These are phyloP conservation scores for Coemansia reversa DNA, from an alignment of 192 early-diverging fungal genomes.

Conservation along the genomic window DNA sequence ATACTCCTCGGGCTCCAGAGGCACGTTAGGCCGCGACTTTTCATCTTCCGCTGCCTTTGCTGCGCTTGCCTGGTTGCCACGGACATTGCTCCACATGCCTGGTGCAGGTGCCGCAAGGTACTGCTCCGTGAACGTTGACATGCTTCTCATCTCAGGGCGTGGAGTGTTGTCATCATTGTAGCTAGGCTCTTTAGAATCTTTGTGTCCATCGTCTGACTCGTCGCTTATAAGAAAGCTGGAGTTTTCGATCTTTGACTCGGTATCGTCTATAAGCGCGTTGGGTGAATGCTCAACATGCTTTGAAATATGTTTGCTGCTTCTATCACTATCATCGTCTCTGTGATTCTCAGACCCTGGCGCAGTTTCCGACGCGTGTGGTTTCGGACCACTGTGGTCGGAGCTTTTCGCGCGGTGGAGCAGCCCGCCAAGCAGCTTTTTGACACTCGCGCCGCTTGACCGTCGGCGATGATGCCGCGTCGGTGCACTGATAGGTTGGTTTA, in stretches of 20 bases:
- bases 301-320: background rate
- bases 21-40: conserved; percentile 28
- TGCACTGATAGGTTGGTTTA: background rate
- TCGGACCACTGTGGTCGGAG: background rate
- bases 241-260: background rate
- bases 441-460: conserved; percentile 13
- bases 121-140: conserved; percentile 34
- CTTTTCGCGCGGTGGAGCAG: conserved; percentile 21
- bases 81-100: conserved; percentile 31
- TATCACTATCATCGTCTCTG: background rate
- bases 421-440: conserved; percentile 12
- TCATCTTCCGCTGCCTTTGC: background rate
- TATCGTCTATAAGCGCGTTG: background rate
- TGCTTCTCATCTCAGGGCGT: conserved; percentile 9
- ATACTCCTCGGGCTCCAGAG: conserved; percentile 49
- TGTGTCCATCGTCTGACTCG: conserved; percentile 1
- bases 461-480: conserved; percentile 3
- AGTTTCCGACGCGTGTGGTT: background rate
- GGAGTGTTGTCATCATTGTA: background rate
- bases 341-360: background rate
- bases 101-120: conserved; percentile 36
- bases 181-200: background rate
- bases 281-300: background rate
- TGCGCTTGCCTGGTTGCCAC: background rate
- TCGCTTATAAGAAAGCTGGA: conserved; percentile 22